Base-by-base conservation (phyloP, 78 protist species). In the Polysphondylium violaceum region DNA sequence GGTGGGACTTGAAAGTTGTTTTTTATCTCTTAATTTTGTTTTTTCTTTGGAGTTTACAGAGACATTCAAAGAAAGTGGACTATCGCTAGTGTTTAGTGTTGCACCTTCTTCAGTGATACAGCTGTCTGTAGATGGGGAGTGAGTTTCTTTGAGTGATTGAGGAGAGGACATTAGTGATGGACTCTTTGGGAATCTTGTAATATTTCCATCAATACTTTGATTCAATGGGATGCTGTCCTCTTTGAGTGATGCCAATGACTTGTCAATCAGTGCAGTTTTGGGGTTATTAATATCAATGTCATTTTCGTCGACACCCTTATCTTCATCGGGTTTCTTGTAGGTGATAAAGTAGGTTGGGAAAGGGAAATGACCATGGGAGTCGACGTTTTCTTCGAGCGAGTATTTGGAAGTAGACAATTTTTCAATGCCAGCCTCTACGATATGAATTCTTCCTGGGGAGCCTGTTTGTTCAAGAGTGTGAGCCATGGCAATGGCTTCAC, bases 381-480 rank as follows among this genome's bases (percentile, higher is more conserved):
- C 77, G 2, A 44, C 12, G 38, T 83, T 83, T 50, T 56, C 33
- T 2, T 11, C 38, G 6, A 67, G 11, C 0, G 21, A 17, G 36
- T 79, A 68, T 16, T 35, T 33, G 1, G 50, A 61, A 4, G 55
- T 3, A n/a, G 29, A 6, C 36, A 75, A 17, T 36, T 59, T 69
- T 5, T 69, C 77, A 3, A 76, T 2, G 17, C 60, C 50, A 4
- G 11, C 27, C 27, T 65, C 94, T 38, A 43, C 61, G 7, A 89
- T 73, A 25, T 89, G 87, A 21, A 89, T 69, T 23, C 41, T 44
- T 19, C 88, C 88, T 12, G 94, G 75, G 3, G 56, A 31, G 0
- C 94, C 88, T 33, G 60, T 55, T 68, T 72, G 76, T 67, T 89
- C 94, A 29, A 89, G 29, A 0, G 53, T 69, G 43, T 83, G 91